Evolutionary conservation across 441 rosid species (phyloP), one percentile per base, ranked within the genome.

Genomic region (Daphne laureola): DNA sequence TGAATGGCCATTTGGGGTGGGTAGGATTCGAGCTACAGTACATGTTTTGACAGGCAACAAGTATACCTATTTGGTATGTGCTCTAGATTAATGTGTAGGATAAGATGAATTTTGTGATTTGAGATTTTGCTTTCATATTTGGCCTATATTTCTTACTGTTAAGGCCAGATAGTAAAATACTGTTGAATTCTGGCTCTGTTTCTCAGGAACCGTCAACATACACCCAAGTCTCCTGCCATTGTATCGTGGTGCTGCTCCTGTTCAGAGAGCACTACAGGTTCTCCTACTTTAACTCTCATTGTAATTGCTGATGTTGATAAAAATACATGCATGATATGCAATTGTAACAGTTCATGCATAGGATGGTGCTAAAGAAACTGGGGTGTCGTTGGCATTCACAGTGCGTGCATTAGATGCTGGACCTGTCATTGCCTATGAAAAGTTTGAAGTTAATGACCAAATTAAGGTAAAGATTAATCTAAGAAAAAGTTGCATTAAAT

Each of bases 211-310:
- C 0, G 96, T 92, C 64, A 92, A 92, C 56, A 73, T 89, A 71
- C 98, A 89, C 57, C 98, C 97, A 46, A 92, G 97, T 77, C 72
- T 89, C 67, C 65, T 92, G 40, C 98, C 96, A 0, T 59, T 75
- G 14, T 92, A 92, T 53, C 94, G 95, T 52, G 96, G 98, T 49
- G 98, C 96, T 74, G 95, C 98, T 67, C 95, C 96, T 53, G 96
- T 86, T 69, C 98, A 92, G 66, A 80, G 97, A 71, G 90, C 90
- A 43, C 67, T 88, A 59, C 83, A 82, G 95, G 96, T 89, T 46
- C 58, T 35, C 45, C 48, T 41, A 13, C 61, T 14, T 13, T 54
- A 15, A 26, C 58, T 43, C 54, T 51, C 43, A n/a, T 17, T 58
- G 16, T 14, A 51, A 26, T 47, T 35, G 52, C 12, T n/a, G 17